Percentiles rank a stretch among this genome's conserved stretches.
These are phyloP conservation scores for Centella asiatica DNA, from an alignment of 129 eudicot genomes.

Conservation along the genomic window DNA sequence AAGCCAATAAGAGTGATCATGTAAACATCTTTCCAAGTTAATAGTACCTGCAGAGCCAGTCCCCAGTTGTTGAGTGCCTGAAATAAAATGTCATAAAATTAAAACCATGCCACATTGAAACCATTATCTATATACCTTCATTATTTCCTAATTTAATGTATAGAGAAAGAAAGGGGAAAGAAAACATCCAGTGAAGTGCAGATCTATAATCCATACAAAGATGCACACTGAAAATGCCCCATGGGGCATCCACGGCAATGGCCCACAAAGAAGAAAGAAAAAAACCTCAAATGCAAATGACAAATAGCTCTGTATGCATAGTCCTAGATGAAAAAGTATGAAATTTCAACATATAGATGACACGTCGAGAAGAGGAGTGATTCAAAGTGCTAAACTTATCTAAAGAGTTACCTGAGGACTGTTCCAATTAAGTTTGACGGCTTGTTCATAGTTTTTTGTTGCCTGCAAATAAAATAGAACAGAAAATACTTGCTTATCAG, in stretches of 20 bases:
- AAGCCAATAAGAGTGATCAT: not conserved
- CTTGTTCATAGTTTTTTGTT: slow-evolving; percentile 68
- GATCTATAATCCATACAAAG: too few relatives aligned
- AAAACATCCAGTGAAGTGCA: not conserved
- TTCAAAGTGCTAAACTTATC: not conserved
- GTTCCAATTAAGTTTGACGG: slow-evolving; percentile 83
- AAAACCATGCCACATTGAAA: slow-evolving; percentile 2
- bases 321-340: not conserved
- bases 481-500: not conserved
- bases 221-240: too few relatives aligned
- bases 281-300: too few relatives aligned
- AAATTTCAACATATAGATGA: not conserved
- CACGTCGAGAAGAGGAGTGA: not conserved
- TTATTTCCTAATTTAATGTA: not conserved
- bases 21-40: not conserved
- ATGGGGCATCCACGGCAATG: too few relatives aligned
- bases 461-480: slow-evolving; percentile 43
- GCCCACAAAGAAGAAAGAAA: too few relatives aligned
- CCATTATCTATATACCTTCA: not conserved
- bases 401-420: slow-evolving; percentile 75
- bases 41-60: slow-evolving; percentile 58
- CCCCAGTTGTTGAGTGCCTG: slow-evolving; percentile 78
- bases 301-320: too few relatives aligned
- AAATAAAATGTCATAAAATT: slow-evolving; percentile 4
- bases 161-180: not conserved